These are phyloP conservation scores for Wickerhamiella spandovensis DNA, from an alignment of 805 yeast genomes.

Conservation along the genomic window DNA sequence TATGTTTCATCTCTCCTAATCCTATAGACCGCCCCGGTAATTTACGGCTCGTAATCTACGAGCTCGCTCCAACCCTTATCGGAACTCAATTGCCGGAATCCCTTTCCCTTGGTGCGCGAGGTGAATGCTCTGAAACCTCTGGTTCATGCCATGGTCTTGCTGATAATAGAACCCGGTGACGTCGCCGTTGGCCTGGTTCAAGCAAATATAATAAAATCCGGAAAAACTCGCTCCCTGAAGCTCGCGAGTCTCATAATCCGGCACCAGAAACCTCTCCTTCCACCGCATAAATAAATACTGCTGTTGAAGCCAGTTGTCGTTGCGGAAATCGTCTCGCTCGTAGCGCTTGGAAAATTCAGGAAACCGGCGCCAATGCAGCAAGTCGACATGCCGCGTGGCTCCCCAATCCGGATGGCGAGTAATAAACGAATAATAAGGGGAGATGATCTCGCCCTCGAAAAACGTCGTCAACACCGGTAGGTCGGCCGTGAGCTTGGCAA, in stretches of 20 bases:
- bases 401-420: constrained; percentile 52
- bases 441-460: constrained; percentile 58
- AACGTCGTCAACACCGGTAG: constrained; percentile 57
- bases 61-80: background rate
- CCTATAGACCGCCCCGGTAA: too few relatives aligned
- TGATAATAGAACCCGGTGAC: constrained; percentile 66
- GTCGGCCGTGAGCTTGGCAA: constrained; percentile 45
- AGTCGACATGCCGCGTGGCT: constrained; percentile 43
- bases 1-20: too few relatives aligned
- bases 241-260: constrained; percentile 55
- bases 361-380: constrained; percentile 55
- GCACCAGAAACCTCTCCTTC: constrained; percentile 82
- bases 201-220: constrained; percentile 80
- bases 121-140: constrained; percentile 4
- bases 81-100: background rate
- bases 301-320: constrained; percentile 24
- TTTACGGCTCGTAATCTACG: too few relatives aligned
- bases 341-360: constrained; percentile 20
- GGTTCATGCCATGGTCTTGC: constrained; percentile 5
- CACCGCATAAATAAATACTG: constrained; percentile 76
- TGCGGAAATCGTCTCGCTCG: constrained; percentile 17
- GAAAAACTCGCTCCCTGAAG: constrained; percentile 72
- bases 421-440: constrained; percentile 42
- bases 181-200: constrained; percentile 62
- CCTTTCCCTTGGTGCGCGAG: background rate